phyloP scores from a whole-genome alignment of 805 yeast species.

The Candida coquimbonensis region DNA sequence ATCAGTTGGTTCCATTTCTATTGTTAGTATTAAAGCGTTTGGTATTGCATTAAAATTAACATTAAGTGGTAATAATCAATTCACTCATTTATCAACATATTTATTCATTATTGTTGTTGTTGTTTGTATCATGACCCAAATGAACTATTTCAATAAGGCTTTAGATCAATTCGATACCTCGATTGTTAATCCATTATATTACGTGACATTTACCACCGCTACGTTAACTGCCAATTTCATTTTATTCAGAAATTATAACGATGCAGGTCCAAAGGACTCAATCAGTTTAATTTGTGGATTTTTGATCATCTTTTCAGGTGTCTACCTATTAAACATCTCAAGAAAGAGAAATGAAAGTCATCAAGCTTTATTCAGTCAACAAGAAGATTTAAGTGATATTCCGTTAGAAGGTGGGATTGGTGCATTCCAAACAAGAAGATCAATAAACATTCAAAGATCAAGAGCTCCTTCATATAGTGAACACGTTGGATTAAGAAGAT shows the following conservation, averaged over 20 bases:
- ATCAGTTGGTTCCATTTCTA: conserved; percentile 83
- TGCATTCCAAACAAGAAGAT: conserved; percentile 69
- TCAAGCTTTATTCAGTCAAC: conserved; percentile 28
- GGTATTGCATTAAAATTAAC: conserved; percentile 88
- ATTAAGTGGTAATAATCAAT: conserved; percentile 79
- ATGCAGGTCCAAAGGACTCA: conserved; percentile 70
- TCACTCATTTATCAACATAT: conserved; percentile 77
- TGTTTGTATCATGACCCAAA: conserved; percentile 79
- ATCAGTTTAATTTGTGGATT: conserved; percentile 81
- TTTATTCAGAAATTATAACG: conserved; percentile 80
- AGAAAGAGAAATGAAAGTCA: conserved; percentile 50
- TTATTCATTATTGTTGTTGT: conserved; percentile 72
- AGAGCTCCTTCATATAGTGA: conserved; percentile 26
- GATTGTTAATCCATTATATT: conserved; percentile 84
- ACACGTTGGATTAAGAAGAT: conserved; percentile 49
- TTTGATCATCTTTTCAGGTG: conserved; percentile 81
- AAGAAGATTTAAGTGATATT: conserved; percentile 57
- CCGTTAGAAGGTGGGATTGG: conserved; percentile 84
- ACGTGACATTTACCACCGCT: conserved; percentile 86
- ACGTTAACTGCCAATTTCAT: conserved; percentile 83
- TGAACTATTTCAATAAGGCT: conserved; percentile 92
- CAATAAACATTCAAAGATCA: conserved; percentile 56
- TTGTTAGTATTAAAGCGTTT: conserved; percentile 88
- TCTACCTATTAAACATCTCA: conserved; percentile 71
- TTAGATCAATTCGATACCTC: conserved; percentile 90